Conservation (phyloP, 169 alveolate genomes). For the Plasmodium cynomolgi region DNA sequence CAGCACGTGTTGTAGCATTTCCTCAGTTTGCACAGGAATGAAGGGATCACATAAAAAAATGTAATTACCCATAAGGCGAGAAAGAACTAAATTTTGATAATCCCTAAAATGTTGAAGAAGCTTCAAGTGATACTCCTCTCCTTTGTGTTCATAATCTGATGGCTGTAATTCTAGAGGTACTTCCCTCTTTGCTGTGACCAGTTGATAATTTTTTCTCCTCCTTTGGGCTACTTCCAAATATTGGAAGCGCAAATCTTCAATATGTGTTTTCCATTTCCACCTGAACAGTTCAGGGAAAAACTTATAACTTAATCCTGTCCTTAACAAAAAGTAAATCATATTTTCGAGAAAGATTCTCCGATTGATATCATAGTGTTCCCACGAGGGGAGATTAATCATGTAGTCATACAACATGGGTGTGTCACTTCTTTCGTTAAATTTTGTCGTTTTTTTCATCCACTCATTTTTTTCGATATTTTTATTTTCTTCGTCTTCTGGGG, state of each 20-base stretch:
- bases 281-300: slow-evolving; percentile 89
- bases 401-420: slow-evolving; percentile 87
- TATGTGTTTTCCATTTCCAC: slow-evolving; percentile 89
- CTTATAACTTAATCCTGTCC: slow-evolving; percentile 89
- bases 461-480: slow-evolving; percentile 68
- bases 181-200: slow-evolving; percentile 74
- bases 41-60: slow-evolving; percentile 82
- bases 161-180: slow-evolving; percentile 82
- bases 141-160: slow-evolving; percentile 79
- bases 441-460: slow-evolving; percentile 84
- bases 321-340: slow-evolving; percentile 85
- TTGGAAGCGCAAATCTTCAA: slow-evolving; percentile 86
- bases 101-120: slow-evolving; percentile 76
- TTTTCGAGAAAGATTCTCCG: slow-evolving; percentile 88
- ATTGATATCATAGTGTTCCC: slow-evolving; percentile 90
- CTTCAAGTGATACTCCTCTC: slow-evolving; percentile 80
- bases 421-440: slow-evolving; percentile 88
- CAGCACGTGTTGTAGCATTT: slow-evolving; percentile 10
- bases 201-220: slow-evolving; percentile 76
- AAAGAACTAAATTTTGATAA: slow-evolving; percentile 76
- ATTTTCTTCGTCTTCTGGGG: slow-evolving; percentile 80
- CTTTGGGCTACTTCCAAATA: slow-evolving; percentile 81
- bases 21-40: slow-evolving; percentile 78
- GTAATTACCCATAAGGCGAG: slow-evolving; percentile 80
- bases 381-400: slow-evolving; percentile 87